A percentile compares a stretch with the other conserved stretches of the same genome.
These are phyloP conservation scores for Pichia sp. DNA, from an alignment of 1,139 yeast genomes.

Conservation along the genomic window DNA sequence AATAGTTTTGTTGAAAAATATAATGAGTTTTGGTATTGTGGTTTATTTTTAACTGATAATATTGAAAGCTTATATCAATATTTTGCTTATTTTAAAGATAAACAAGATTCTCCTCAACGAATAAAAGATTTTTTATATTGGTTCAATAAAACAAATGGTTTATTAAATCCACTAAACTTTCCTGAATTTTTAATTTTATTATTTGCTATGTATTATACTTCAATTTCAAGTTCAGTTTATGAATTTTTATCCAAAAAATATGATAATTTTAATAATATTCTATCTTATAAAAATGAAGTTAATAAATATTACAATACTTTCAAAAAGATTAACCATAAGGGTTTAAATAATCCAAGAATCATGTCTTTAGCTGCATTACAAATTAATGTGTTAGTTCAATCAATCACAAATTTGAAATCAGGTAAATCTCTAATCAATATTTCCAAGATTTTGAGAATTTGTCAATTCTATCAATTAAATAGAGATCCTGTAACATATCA, in stretches of 20 bases:
- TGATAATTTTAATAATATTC: slow-evolving; percentile 12
- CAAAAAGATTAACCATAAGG: slow-evolving; percentile 15
- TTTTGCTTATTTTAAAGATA: slow-evolving; percentile 11
- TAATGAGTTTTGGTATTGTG: slow-evolving; percentile 43
- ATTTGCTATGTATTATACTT: slow-evolving; percentile 20
- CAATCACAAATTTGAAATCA: slow-evolving; percentile 21
- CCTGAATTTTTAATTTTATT: slow-evolving; percentile 19
- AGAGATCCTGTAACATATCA: slow-evolving; percentile 52
- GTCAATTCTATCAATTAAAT: slow-evolving; percentile 36
- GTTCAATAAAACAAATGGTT: slow-evolving; percentile 19
- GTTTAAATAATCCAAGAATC: slow-evolving; percentile 21
- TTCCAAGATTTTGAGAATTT: slow-evolving; percentile 21
- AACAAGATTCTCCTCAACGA: slow-evolving; percentile 10
- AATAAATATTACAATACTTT: slow-evolving; percentile 20
- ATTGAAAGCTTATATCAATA: slow-evolving; percentile 20
- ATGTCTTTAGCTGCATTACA: slow-evolving; percentile 22
- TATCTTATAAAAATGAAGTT: slow-evolving; percentile 17
- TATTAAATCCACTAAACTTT: slow-evolving; percentile 17
- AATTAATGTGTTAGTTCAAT: slow-evolving; percentile 22
- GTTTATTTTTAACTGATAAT: slow-evolving; percentile 20
- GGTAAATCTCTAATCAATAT: slow-evolving; percentile 22
- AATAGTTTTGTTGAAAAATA: slow-evolving; percentile 41
- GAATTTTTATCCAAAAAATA: slow-evolving; percentile 13
- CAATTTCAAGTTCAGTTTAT: slow-evolving; percentile 18
- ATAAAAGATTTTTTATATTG: slow-evolving; percentile 20